Evolutionary conservation across 2,329 filamentous ascomycete species (phyloP).

Genomic region (Trichoderma atroviride): DNA sequence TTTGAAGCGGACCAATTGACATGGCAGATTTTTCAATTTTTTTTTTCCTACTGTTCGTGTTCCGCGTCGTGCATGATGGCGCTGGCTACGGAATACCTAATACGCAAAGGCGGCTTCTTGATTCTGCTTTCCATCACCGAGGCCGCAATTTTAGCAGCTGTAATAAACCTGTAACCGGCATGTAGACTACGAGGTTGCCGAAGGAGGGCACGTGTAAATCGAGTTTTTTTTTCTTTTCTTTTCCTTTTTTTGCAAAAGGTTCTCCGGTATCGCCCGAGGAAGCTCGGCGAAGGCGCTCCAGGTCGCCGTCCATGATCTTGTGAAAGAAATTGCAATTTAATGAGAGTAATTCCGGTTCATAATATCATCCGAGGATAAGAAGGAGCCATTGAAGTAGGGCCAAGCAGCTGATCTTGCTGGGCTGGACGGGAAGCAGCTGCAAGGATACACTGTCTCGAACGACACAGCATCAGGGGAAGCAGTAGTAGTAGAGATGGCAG

Average conservation of each 20-base stretch:
- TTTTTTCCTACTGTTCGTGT: not conserved
- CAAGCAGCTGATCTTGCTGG: constrained; percentile 6
- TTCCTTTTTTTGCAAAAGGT: not conserved
- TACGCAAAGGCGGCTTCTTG: not conserved
- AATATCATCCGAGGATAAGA: constrained; percentile 2
- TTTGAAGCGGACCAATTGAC: constrained; percentile 14
- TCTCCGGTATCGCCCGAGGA: constrained; percentile 12
- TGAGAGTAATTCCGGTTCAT: not conserved
- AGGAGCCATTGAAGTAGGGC: not conserved
- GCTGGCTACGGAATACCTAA: not conserved
- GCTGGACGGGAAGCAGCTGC: constrained; percentile 1
- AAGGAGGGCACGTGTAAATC: not conserved
- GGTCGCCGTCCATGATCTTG: not conserved
- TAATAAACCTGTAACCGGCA: not conserved
- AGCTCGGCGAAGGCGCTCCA: not conserved
- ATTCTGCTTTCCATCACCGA: constrained; percentile 10
- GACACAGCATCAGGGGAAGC: constrained; percentile 14
- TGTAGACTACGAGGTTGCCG: not conserved
- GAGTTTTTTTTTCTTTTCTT: not conserved
- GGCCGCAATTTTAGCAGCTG: not conserved
- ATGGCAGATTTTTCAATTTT: not conserved
- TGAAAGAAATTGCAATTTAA: not conserved
- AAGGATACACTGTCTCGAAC: constrained; percentile 21
- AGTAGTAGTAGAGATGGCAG: not conserved
- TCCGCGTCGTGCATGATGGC: not conserved